Conservation (phyloP, 768 basidiomycete genomes). For the Gloeopeniophorella convolvens region DNA sequence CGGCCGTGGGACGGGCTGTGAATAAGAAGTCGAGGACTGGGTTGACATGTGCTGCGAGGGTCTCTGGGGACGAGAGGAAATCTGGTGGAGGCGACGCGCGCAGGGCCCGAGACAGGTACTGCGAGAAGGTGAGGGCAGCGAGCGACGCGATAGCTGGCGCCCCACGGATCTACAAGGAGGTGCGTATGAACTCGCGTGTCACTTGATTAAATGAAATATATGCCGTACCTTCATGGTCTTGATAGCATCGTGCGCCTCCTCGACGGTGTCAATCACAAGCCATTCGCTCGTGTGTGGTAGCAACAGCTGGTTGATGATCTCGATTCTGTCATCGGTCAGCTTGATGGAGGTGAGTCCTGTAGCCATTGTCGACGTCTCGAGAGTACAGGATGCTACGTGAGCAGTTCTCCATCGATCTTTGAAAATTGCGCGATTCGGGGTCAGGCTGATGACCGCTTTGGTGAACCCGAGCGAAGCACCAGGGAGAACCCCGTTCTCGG, state of each 20-base stretch:
- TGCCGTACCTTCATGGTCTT: conserved; percentile 82
- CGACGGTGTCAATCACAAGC: conserved; percentile 58
- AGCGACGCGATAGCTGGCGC: conserved; percentile 95
- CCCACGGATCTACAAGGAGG: conserved; percentile 60
- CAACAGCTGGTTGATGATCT: conserved; percentile 88
- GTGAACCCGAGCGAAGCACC: too few relatives aligned
- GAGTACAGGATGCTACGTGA: too few relatives aligned
- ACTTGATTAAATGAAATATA: neutral
- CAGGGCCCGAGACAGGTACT: conserved; percentile 52
- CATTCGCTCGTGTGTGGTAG: conserved; percentile 70
- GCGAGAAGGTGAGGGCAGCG: conserved; percentile 72
- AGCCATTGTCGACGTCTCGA: conserved; percentile 13
- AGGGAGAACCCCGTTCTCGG: too few relatives aligned
- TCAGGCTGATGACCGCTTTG: too few relatives aligned
- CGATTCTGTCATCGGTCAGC: conserved; percentile 46
- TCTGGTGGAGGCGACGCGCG: conserved; percentile 40
- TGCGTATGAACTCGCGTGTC: neutral
- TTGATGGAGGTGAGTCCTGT: conserved; percentile 34
- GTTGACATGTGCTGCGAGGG: conserved; percentile 49
- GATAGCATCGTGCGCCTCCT: conserved; percentile 90
- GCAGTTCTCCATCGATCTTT: too few relatives aligned
- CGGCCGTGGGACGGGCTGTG: conserved; percentile 91
- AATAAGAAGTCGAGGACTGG: conserved; percentile 64
- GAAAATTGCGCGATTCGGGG: too few relatives aligned
- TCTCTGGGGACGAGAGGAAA: conserved; percentile 46